Conservation (phyloP, 1,139 yeast species). For the Sugiyamaella paludigena region DNA sequence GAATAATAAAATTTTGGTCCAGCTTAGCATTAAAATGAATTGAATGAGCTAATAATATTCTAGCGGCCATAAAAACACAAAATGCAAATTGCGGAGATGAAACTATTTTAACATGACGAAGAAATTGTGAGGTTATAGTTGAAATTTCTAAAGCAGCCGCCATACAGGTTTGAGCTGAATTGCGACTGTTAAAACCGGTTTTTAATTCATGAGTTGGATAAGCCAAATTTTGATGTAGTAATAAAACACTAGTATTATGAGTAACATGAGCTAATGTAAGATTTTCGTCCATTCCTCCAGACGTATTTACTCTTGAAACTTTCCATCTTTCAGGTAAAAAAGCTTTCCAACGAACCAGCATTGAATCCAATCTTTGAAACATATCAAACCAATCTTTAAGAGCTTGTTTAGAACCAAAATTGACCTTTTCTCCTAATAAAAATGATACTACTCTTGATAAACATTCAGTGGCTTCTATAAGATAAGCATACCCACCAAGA, state of each 20-base stretch:
- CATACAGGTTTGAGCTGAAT: constrained; percentile 21
- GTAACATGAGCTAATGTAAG: constrained; percentile 30
- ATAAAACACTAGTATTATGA: constrained; percentile 28
- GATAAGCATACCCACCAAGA: constrained; percentile 29
- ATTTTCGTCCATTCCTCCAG: constrained; percentile 26
- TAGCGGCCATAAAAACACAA: constrained; percentile 26
- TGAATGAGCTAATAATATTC: constrained; percentile 25
- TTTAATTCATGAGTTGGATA: constrained; percentile 19
- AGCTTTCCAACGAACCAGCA: constrained; percentile 28
- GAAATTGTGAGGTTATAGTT: constrained; percentile 21
- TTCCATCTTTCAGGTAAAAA: constrained; percentile 24
- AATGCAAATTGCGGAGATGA: constrained; percentile 26
- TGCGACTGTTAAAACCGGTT: constrained; percentile 11
- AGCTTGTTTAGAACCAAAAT: constrained; percentile 12
- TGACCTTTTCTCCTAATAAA: constrained; percentile 17
- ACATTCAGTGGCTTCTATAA: constrained; percentile 28
- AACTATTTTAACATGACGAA: constrained; percentile 17
- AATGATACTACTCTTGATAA: constrained; percentile 23
- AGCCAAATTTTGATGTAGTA: constrained; percentile 29
- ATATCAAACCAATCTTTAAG: constrained; percentile 19
- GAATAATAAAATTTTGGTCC: constrained; percentile 19
- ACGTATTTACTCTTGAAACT: constrained; percentile 14
- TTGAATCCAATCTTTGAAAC: constrained; percentile 22
- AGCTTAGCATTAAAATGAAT: constrained; percentile 17
- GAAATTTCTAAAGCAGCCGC: constrained; percentile 26